These are phyloP conservation scores for Pseudogymnoascus sp. DNA, from an alignment of 2,329 filamentous ascomycete genomes.

Conservation along the genomic window DNA sequence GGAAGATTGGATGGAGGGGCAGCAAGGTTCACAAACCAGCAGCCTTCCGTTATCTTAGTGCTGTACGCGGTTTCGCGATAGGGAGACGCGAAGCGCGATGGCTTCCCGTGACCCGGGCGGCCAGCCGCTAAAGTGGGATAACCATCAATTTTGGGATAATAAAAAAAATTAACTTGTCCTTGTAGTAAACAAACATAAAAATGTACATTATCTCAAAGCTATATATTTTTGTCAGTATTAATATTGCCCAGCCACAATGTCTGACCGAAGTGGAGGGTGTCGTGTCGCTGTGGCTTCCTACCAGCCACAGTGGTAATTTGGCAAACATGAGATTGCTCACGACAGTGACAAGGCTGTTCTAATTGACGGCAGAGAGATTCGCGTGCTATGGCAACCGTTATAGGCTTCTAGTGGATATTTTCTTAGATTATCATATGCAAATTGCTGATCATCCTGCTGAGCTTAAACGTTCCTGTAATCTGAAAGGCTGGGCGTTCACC, in stretches of 20 bases:
- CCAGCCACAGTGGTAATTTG: background rate
- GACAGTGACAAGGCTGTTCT: background rate
- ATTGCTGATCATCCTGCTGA: background rate
- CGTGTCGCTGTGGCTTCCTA: background rate
- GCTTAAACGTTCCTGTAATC: background rate
- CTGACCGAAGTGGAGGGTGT: background rate
- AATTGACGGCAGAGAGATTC: background rate
- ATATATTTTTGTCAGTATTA: background rate
- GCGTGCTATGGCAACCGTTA: background rate
- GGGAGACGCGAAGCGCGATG: background rate
- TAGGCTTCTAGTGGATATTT: background rate
- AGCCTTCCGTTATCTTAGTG: conserved; percentile 5
- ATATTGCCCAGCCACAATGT: background rate
- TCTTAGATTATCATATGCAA: background rate
- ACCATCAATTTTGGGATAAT: conserved; percentile 13
- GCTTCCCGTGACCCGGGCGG: background rate
- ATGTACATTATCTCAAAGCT: background rate
- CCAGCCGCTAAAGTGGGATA: conserved; percentile 18
- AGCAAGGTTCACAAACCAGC: background rate
- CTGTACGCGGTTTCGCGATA: conserved; percentile 1
- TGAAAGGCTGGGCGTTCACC: background rate
- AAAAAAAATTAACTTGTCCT: background rate
- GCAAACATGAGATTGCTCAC: background rate
- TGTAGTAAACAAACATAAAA: background rate
- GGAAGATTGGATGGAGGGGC: conserved; percentile 1